Evolutionary conservation across 139 green algal species (phyloP), one percentile per base, ranked within the genome.

Genomic region (Chlamydomonas incerta): DNA sequence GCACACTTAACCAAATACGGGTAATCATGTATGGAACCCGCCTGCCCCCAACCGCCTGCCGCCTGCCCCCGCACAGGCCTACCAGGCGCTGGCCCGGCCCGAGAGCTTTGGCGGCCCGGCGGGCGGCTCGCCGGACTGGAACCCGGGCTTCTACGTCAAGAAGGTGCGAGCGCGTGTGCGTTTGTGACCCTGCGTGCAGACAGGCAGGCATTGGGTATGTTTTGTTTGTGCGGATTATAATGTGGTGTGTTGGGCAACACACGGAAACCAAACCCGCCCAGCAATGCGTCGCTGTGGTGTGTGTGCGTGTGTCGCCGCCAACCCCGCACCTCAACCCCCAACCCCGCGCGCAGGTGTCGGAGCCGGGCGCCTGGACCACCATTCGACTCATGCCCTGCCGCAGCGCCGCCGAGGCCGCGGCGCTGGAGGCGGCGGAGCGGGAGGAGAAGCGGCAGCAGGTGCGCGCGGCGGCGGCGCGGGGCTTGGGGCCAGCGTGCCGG

Each of bases 81-180:
- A 81, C 57, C 74, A 81, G 57, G 74, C 74, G 33, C 74, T 81
- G 34, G 74, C 57, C 23, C 33, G 57, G 33, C 57, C 74, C 34
- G 55, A 67, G 29, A 71, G 13, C 74, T 81, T 81, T 24, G 34
- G 57, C 33, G 73, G 52, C 21, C 52, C 52, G 14, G 2, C 31
- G 46, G 81, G 69, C n/a, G 74, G 2, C 5, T 57, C 24, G 14
- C 21, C 37, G 20, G 81, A 23, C 46, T 72, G 58, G 81, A 74
- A 90, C 62, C 81, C 68, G n/a, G 87, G 87, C 26, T 90, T 90
- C 67, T 88, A 70, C 66, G 63, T 90, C 0, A 72, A 58, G 34
- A 82, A 80, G 87, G 87, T 86, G 57, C 68, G 74, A 2, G 14
- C 47, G 46, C 34, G 33, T 24, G 55, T 66, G 23, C 14, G 37